phyloP scores from a whole-genome alignment of 2,329 filamentous ascomycete species.

The Elsinoe perseae region DNA sequence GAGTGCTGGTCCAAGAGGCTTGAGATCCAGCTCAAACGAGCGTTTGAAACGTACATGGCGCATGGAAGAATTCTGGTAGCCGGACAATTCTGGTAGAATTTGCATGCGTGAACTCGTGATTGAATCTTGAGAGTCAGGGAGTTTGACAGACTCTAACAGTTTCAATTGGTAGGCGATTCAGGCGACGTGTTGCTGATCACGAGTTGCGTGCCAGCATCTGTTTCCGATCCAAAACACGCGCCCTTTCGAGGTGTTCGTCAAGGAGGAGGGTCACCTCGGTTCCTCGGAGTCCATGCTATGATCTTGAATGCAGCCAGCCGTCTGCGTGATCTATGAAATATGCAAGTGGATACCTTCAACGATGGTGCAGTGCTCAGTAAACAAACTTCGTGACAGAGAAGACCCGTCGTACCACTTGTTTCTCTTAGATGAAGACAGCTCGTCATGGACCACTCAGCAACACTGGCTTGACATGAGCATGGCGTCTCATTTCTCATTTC shows the following conservation, averaged over 20 bases:
- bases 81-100: background rate
- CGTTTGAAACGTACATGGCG: constrained; percentile 1
- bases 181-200: background rate
- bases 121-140: background rate
- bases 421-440: background rate
- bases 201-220: background rate
- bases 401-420: background rate
- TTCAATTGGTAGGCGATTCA: background rate
- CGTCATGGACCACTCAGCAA: background rate
- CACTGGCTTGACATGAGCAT: background rate
- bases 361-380: background rate
- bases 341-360: background rate
- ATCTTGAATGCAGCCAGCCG: background rate
- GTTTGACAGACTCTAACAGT: background rate
- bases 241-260: constrained; percentile 4
- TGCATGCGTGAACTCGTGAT: background rate
- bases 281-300: background rate
- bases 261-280: background rate
- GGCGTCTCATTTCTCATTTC: constrained; percentile 15
- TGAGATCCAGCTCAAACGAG: background rate
- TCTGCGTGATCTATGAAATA: background rate
- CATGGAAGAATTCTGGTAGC: background rate
- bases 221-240: constrained; percentile 4
- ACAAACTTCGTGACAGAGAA: background rate
- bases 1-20: background rate